Conservation (phyloP, 2,329 filamentous ascomycete species). For the Pseudogymnoascus sp. region DNA sequence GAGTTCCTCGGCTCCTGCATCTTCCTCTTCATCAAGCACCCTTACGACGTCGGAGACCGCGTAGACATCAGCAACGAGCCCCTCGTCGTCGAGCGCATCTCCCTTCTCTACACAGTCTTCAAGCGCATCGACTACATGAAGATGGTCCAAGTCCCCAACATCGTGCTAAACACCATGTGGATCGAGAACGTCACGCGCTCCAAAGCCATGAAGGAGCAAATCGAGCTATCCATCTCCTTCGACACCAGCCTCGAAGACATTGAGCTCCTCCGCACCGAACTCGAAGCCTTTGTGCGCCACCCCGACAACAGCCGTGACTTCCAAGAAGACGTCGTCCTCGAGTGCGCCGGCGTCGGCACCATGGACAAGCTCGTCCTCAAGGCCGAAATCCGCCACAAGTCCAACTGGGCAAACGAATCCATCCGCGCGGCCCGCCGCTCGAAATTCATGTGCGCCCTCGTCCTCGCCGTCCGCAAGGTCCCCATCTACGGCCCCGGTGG, state of each 20-base stretch:
- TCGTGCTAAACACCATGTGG: slow-evolving; percentile 85
- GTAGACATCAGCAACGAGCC: slow-evolving; percentile 68
- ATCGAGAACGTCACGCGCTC: slow-evolving; percentile 90
- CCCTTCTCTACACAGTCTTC: slow-evolving; percentile 87
- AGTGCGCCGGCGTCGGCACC: slow-evolving; percentile 70
- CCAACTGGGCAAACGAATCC: slow-evolving; percentile 82
- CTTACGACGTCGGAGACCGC: slow-evolving; percentile 90
- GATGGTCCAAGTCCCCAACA: slow-evolving; percentile 74
- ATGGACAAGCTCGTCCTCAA: slow-evolving; percentile 82
- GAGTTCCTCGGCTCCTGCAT: slow-evolving; percentile 98
- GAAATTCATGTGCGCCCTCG: slow-evolving; percentile 94
- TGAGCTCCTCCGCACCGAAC: slow-evolving; percentile 74
- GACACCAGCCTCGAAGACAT: slow-evolving; percentile 87
- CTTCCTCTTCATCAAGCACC: slow-evolving; percentile 97
- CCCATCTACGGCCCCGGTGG: slow-evolving; percentile 80
- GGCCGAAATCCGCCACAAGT: slow-evolving; percentile 85
- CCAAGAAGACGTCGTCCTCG: slow-evolving; percentile 72
- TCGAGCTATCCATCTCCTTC: slow-evolving; percentile 74
- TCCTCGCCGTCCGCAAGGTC: slow-evolving; percentile 76
- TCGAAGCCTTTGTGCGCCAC: slow-evolving; percentile 75
- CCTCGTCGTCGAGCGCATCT: slow-evolving; percentile 87
- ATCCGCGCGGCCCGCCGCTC: slow-evolving; percentile 75
- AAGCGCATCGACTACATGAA: slow-evolving; percentile 76
- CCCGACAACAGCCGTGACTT: slow-evolving; percentile 89
- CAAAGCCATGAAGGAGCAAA: slow-evolving; percentile 78